Evolutionary conservation across 2,329 filamentous ascomycete genomes (phyloP), one percentile per base, ranked within the genome.

Genomic region (Fusarium stilboides): DNA sequence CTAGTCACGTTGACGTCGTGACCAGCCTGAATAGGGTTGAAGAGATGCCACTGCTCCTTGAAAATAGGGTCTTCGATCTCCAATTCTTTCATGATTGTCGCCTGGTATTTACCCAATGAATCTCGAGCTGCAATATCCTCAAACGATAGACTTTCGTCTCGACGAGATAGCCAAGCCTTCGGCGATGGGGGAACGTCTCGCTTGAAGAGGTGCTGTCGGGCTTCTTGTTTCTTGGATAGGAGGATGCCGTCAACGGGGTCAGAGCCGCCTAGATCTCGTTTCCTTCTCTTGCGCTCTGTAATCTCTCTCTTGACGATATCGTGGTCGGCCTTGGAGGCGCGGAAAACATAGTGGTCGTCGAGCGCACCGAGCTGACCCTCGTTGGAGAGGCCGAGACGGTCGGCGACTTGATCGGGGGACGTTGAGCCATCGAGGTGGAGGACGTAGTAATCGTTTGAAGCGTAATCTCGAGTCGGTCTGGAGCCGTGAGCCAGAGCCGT

Each of bases 1-100:
- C 91, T 94, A 1, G 94, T 97, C n/a, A 98, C 94, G 75, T 99
- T 99, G 75, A 99, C 88, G 78, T 99, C 96, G 80, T 98, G 93
- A 8, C 94, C 95, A 1, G 89, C 77, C 73, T 97, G 89, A 8
- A 92, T 78, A 0, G 92, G 85, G 77, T 99, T 99, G 83, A 92
- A 91, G 46, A 99, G 83, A 85, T 99, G 96, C 96, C 96, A 99
- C 80, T 99, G 96, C 58, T 97, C 92, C 42, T 87, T 85, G 80
- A 98, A 99, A 53, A 97, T 97, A 19, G 96, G 96, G 75, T 99
- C 96, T 33, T 84, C 80, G 69, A 99, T 98, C 15, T 85, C 84
- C n/a, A 99, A 84, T 3, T 85, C 82, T 51, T 85, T 80, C 70
- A 90, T 90, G 46, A 97, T 82, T 7, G 86, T 80, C 49, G 86